Conservation (phyloP, 164 flowering plant genomes). For the Nymphaea thermarum region DNA sequence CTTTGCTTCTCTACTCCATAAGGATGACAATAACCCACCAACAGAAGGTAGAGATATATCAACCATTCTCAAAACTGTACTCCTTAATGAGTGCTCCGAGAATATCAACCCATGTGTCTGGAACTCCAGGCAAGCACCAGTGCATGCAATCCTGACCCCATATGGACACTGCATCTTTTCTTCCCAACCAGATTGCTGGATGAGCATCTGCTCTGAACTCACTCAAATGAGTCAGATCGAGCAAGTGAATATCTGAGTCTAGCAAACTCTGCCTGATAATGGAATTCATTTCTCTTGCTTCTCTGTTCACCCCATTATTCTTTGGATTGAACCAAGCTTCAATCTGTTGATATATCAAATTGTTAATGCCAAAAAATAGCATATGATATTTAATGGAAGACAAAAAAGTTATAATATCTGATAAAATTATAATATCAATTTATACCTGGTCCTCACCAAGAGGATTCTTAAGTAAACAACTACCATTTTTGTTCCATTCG, state of each 20-base stretch:
- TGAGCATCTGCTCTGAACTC: conserved; percentile 97
- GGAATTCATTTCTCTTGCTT: conserved; percentile 60
- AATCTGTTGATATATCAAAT: conserved; percentile 36
- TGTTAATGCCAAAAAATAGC: too few relatives aligned
- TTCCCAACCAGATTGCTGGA: conserved; percentile 92
- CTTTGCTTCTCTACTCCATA: too few relatives aligned
- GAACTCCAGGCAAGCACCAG: conserved; percentile 97
- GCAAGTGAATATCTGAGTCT: conserved; percentile 43
- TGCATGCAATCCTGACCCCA: conserved; percentile 99
- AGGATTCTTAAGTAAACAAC: conserved; percentile 67
- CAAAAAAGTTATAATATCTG: too few relatives aligned
- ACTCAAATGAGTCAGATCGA: conserved; percentile 75
- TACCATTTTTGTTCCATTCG: conserved; percentile 97
- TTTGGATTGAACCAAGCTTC: conserved; percentile 89
- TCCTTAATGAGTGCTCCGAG: conserved; percentile 33
- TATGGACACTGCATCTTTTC: conserved; percentile 72
- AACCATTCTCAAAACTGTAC: conserved; percentile 19
- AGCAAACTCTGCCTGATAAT: conserved; percentile 41
- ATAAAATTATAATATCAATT: too few relatives aligned
- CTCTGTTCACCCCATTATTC: conserved; percentile 78
- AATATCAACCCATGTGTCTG: conserved; percentile 94
- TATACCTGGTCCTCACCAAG: conserved; percentile 61
- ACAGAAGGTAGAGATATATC: conserved; percentile 2
- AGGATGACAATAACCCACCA: too few relatives aligned
- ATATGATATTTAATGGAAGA: too few relatives aligned